These are phyloP conservation scores for Russula vinacea DNA, from an alignment of 768 basidiomycete genomes.

Conservation along the genomic window DNA sequence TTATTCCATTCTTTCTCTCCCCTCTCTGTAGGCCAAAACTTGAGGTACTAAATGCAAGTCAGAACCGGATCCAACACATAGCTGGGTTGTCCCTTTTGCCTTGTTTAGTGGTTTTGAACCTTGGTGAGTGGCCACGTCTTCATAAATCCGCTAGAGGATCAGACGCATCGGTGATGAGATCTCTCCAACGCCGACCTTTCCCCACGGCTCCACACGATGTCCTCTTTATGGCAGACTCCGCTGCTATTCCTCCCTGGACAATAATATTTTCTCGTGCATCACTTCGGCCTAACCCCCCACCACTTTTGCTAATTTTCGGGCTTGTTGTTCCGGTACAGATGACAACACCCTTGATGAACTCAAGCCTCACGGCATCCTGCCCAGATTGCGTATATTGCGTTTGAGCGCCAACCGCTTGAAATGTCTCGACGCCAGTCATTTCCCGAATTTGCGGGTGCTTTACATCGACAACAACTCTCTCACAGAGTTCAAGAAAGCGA, in stretches of 20 bases:
- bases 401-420: conserved; percentile 77
- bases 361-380: conserved; percentile 52
- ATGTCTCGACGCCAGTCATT: conserved; percentile 54
- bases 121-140: conserved; percentile 58
- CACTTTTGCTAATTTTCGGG: conserved; percentile 24
- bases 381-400: conserved; percentile 77
- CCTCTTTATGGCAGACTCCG: conserved; percentile 27
- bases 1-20: conserved; percentile 17
- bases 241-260: conserved; percentile 7
- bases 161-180: conserved; percentile 25
- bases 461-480: conserved; percentile 87
- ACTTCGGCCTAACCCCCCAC: conserved; percentile 11
- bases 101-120: conserved; percentile 68
- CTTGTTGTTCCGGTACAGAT: conserved; percentile 46
- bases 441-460: conserved; percentile 78
- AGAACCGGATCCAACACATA: conserved; percentile 63
- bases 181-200: conserved; percentile 23
- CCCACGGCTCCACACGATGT: conserved; percentile 17
- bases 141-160: conserved; percentile 5
- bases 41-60: conserved; percentile 79
- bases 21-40: conserved; percentile 45
- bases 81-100: conserved; percentile 58
- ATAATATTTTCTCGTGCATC: conserved; percentile 13
- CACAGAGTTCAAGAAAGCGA: conserved; percentile 48
- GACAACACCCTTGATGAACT: conserved; percentile 64